Conservation (phyloP, 2,329 filamentous ascomycete genomes). For the Fusarium guadeloupense region DNA sequence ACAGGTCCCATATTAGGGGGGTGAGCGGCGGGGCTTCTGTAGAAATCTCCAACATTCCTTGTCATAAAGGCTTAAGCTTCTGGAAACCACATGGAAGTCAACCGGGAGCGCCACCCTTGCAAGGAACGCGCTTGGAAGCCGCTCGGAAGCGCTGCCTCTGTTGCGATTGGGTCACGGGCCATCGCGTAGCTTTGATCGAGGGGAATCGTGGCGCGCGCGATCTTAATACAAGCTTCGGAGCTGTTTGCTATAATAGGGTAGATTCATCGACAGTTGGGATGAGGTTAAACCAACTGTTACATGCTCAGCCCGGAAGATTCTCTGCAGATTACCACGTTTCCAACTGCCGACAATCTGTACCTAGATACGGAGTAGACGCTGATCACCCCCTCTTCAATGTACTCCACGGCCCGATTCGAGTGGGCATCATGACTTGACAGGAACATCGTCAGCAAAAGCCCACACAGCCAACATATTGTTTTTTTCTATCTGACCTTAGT, state of each 20-base stretch:
- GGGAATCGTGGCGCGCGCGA: conserved; percentile 37
- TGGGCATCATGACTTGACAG: conserved; percentile 13
- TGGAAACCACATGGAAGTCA: conserved; percentile 35
- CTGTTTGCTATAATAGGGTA: conserved; percentile 41
- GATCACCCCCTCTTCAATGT: conserved; percentile 28
- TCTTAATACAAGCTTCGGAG: conserved; percentile 31
- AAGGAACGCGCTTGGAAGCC: conserved; percentile 38
- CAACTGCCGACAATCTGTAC: conserved; percentile 36
- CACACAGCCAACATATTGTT: conserved; percentile 11
- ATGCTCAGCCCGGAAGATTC: conserved; percentile 14
- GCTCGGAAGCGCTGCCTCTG: conserved; percentile 23
- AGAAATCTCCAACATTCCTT: conserved; percentile 12
- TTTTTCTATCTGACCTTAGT: conserved; percentile 22
- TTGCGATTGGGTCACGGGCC: conserved; percentile 20
- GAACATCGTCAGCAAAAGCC: conserved; percentile 7
- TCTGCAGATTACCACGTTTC: conserved; percentile 27
- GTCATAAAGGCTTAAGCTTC: conserved; percentile 26
- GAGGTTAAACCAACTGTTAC: conserved; percentile 10
- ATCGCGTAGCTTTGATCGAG: conserved; percentile 21
- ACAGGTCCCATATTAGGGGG: conserved; percentile 22
- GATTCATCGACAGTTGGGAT: conserved; percentile 19
- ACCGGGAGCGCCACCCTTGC: conserved; percentile 32
- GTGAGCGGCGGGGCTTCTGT: conserved; percentile 10
- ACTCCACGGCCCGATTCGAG: conserved; percentile 39
- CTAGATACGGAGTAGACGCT: not conserved